Evolutionary conservation across 345 rosid species (phyloP), one percentile per base, ranked within the genome.

Genomic region (Pistacia integerrima): DNA sequence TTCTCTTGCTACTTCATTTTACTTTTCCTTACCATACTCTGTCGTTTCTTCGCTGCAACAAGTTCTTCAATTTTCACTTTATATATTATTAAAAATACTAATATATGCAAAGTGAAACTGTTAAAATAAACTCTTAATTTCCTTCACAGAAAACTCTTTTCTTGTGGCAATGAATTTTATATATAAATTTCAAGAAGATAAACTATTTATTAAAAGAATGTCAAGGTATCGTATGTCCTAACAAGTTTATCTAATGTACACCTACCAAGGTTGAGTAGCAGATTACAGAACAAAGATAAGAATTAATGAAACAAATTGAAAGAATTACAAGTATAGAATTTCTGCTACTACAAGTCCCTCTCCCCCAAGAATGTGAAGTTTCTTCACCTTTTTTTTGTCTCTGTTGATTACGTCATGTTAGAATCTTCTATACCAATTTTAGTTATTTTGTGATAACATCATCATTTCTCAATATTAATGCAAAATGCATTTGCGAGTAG

Each of bases 181-280:
- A 41, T 6, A 41, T 41, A 41, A 41, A 5, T 41, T 12, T 6
- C 20, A 66, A 44, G 33, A 41, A 54, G 33, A 70, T 11, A 36
- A 56, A n/a, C 33, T 20, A 20, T 22, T 41, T 71, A 20, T 20
- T 71, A 22, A 22, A 54, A 71, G 35, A 71, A 12, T 56, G 57
- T 6, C 17, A 44, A 41, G 30, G 33, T n/a, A 41, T 11, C 28
- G 22, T 8, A 41, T 46, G 12, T 44, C 76, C 48, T 74, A 51
- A 74, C 33, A 69, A 36, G 22, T 77, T 38, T 67, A 72, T 78
- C 73, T 72, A 67, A 68, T 72, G 74, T 73, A 67, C 81, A 73
- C 64, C 70, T 73, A 67, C 16, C 59, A 22, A 5, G 4, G 48
- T 16, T 73, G 73, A 36, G 36, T 67, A 17, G 52, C 44, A 67